Conservation (phyloP, 306 rosid genomes). For the Glycine tomentella region DNA sequence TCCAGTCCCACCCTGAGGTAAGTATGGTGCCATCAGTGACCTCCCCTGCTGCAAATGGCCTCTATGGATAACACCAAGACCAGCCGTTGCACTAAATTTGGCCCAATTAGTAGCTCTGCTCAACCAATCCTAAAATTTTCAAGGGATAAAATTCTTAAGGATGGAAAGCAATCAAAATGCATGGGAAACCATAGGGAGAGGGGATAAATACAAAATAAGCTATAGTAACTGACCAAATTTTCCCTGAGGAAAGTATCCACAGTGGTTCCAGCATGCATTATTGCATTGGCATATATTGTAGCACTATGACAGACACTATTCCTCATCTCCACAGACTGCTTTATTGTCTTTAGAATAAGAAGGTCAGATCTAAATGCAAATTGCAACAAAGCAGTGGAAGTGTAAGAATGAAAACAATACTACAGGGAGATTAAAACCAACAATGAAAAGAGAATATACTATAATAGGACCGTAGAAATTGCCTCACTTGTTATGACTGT, state of each 20-base stretch:
- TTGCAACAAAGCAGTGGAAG: conserved; percentile 47
- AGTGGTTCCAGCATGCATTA: conserved; percentile 98
- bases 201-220: background rate
- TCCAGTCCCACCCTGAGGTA: conserved; percentile 93
- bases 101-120: conserved; percentile 99
- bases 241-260: conserved; percentile 98
- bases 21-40: conserved; percentile 97
- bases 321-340: conserved; percentile 99
- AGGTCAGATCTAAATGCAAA: conserved; percentile 82
- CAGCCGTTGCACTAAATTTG: conserved; percentile 97
- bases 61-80: conserved; percentile 96
- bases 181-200: conserved; percentile 1
- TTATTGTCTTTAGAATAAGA: conserved; percentile 92
- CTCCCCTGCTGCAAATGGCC: conserved; percentile 98
- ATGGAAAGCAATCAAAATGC: conserved; percentile 26
- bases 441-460: conserved; percentile 31
- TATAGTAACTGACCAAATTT: conserved; percentile 69
- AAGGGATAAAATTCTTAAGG: conserved; percentile 14
- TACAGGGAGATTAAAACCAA: conserved; percentile 29
- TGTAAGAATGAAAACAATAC: conserved; percentile 38
- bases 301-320: conserved; percentile 98
- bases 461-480: conserved; percentile 21
- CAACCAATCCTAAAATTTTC: conserved; percentile 81
- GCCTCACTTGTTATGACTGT: conserved; percentile 97
- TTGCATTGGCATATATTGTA: conserved; percentile 93